Evolutionary conservation across 2,329 filamentous ascomycete species (phyloP), one percentile per base, ranked within the genome.

Genomic region (Cercospora zeina): DNA sequence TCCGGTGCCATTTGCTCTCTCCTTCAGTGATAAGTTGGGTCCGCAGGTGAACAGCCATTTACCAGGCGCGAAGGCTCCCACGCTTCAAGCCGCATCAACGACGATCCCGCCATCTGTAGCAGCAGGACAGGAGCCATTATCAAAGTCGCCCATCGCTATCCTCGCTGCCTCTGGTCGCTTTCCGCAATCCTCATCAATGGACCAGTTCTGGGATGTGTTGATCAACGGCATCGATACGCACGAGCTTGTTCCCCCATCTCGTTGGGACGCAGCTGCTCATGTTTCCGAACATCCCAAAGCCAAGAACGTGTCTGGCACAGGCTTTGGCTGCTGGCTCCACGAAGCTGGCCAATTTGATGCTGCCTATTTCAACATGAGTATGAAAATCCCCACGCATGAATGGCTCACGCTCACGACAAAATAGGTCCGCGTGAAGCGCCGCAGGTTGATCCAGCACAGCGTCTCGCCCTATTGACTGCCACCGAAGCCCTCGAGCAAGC

Each of bases 321-420:
- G 55, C 14, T 62, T 39, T 10, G 77, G 78, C 2, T 75, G 72
- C 55, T 79, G 74, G 55, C 68, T 79, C 10, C 69, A 77, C 16
- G 53, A 72, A 3, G 73, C 77, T 0, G 77, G 72, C 0, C 42
- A 70, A 1, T 80, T 80, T 61, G 77, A 80, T 63, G 62, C 72
- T 2, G 65, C 65, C 0, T 77, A 78, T 59, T 79, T 79, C 67
- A 74, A 76, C 54, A 78, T 79, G 68, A 53, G 49, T 53, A 53
- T n/a, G 49, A 33, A 14, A 14, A 3, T 21, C 9, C 5, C 2
- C 30, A 72, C 71, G 6, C 9, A 19, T 4, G 21, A 30, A 3
- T n/a, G 10, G 21, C 34, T 16, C 19, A 11, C 36, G 54, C 54
- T 39, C 9, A 30, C 36, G 3, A 16, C 37, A 13, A 2, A 24